Percentiles rank a stretch among this genome's conserved stretches.
Conservation (phyloP, 2,329 filamentous ascomycete genomes). For the Scorias spongiosa region DNA sequence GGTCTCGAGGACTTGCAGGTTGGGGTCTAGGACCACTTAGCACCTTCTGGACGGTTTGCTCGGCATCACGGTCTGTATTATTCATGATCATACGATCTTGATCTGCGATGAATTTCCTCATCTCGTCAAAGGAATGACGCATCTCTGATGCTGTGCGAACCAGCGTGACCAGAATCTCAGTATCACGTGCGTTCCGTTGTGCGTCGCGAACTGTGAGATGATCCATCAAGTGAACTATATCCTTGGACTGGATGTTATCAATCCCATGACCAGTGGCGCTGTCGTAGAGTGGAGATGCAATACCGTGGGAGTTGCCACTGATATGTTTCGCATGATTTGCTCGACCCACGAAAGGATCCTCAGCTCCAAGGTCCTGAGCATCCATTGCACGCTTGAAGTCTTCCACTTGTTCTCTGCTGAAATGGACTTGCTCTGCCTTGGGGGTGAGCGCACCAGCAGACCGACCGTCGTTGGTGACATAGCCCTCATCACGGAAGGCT, state of each 20-base stretch:
- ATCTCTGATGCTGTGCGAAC: constrained; percentile 92
- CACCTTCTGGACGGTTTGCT: constrained; percentile 66
- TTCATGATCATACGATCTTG: constrained; percentile 83
- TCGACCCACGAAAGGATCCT: constrained; percentile 50
- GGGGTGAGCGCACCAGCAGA: constrained; percentile 32
- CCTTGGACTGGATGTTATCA: constrained; percentile 85
- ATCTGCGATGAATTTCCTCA: constrained; percentile 81
- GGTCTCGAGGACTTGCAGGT: constrained; percentile 50
- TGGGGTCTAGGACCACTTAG: constrained; percentile 77
- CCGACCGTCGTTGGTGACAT: constrained; percentile 53
- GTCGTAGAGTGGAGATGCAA: constrained; percentile 81
- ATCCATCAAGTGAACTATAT: constrained; percentile 95
- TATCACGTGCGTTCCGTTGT: constrained; percentile 88
- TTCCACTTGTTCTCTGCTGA: constrained; percentile 42
- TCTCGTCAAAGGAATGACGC: constrained; percentile 88
- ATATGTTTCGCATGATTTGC: constrained; percentile 49
- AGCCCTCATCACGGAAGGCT: constrained; percentile 68
- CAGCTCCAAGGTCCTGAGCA: constrained; percentile 22
- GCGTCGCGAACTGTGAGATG: constrained; percentile 95
- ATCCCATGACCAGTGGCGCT: constrained; percentile 74
- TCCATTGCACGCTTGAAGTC: constrained; percentile 38
- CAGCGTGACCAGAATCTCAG: constrained; percentile 86
- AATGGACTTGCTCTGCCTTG: constrained; percentile 22
- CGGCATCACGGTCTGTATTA: constrained; percentile 74
- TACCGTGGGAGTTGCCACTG: constrained; percentile 83